These are phyloP conservation scores for Dioszegia hungarica DNA, from an alignment of 768 basidiomycete genomes.

Conservation along the genomic window DNA sequence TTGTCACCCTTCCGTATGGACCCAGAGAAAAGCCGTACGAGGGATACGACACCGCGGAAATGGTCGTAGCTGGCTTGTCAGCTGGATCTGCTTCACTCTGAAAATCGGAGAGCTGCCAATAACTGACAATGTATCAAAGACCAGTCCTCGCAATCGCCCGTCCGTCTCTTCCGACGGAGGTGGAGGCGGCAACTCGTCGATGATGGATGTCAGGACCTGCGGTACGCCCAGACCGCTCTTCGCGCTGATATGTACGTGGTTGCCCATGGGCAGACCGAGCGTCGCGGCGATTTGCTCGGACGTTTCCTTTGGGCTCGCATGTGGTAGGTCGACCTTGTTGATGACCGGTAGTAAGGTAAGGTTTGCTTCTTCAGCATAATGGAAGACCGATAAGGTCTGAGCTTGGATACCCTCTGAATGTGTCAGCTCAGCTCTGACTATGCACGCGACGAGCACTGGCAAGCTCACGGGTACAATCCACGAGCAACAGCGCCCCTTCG, in stretches of 20 bases:
- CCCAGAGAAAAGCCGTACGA: slow-evolving; percentile 77
- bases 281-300: slow-evolving; percentile 74
- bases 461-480: slow-evolving; percentile 74
- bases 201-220: slow-evolving; percentile 68
- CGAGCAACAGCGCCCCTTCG: slow-evolving; percentile 77
- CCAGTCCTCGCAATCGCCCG: slow-evolving; percentile 64
- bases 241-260: slow-evolving; percentile 78
- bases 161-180: slow-evolving; percentile 69
- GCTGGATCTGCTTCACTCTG: neutral
- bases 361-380: slow-evolving; percentile 74
- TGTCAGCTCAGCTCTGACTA: neutral
- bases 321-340: slow-evolving; percentile 94
- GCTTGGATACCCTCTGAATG: slow-evolving; percentile 79
- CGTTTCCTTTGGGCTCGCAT: slow-evolving; percentile 75
- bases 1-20: slow-evolving; percentile 86
- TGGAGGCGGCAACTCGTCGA: slow-evolving; percentile 81
- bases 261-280: slow-evolving; percentile 69
- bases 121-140: slow-evolving; percentile 86
- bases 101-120: neutral
- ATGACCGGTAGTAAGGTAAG: slow-evolving; percentile 73
- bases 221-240: slow-evolving; percentile 86
- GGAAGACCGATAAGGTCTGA: slow-evolving; percentile 91
- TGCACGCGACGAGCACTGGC: neutral
- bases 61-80: slow-evolving; percentile 70
- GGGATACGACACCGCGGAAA: slow-evolving; percentile 90